Evolutionary conservation across 495 filamentous ascomycete genomes (phyloP).

Genomic region (Neurospora sp.): DNA sequence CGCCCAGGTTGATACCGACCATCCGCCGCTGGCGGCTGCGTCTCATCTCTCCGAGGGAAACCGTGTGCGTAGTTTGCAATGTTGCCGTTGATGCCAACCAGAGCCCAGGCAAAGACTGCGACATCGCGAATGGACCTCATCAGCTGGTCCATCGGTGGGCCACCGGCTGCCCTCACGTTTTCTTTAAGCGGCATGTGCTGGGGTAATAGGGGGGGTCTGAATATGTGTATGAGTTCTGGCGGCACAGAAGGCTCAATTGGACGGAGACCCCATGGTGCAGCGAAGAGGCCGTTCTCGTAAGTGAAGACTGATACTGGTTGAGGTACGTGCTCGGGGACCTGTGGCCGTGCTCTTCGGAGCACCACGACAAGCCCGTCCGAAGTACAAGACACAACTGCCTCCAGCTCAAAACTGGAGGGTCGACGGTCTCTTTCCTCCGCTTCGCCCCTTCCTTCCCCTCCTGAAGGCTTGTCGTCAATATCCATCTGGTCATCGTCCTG

Average conservation of each 20-base stretch:
- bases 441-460: neutral
- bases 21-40: conserved; percentile 34
- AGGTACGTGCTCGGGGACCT: conserved; percentile 48
- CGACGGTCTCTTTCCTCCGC: neutral
- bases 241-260: conserved; percentile 40
- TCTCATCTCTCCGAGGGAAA: conserved; percentile 49
- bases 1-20: neutral
- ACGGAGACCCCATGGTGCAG: conserved; percentile 64
- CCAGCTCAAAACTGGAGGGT: conserved; percentile 48
- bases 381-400: conserved; percentile 83
- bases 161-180: conserved; percentile 34
- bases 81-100: conserved; percentile 73
- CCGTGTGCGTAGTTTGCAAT: conserved; percentile 55
- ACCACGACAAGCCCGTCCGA: conserved; percentile 84
- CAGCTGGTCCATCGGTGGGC: conserved; percentile 48
- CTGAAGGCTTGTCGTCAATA: conserved; percentile 14
- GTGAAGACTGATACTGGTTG: conserved; percentile 36
- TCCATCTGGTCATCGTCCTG: conserved; percentile 21
- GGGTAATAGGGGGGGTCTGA: conserved; percentile 31
- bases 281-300: conserved; percentile 61
- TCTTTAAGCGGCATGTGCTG: conserved; percentile 36
- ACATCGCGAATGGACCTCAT: conserved; percentile 77
- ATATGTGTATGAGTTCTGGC: conserved; percentile 31
- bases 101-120: conserved; percentile 73
- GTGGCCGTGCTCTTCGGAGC: conserved; percentile 62